Evolutionary conservation across 805 yeast species (phyloP).

Genomic region (Candida nanaspora): DNA sequence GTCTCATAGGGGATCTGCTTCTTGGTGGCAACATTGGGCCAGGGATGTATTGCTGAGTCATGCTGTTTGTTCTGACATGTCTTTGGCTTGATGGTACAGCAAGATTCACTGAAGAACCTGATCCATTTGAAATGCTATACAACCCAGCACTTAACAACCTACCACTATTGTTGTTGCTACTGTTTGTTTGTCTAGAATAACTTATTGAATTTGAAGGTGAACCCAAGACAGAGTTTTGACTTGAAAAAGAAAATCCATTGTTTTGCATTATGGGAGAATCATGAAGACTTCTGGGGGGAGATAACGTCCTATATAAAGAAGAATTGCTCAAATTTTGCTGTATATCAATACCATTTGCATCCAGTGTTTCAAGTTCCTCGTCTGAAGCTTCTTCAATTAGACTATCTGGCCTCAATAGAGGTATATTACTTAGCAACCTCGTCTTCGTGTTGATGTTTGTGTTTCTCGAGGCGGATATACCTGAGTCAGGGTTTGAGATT

Average conservation of each 20-base stretch:
- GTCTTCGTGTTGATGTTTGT: background rate
- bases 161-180: background rate
- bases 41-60: slow-evolving; percentile 15
- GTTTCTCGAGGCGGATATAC: background rate
- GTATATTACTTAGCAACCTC: slow-evolving; percentile 2
- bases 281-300: slow-evolving; percentile 1
- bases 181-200: background rate
- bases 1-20: slow-evolving; percentile 18
- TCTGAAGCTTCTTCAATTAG: slow-evolving; percentile 11
- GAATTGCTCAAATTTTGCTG: background rate
- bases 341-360: background rate
- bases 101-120: background rate
- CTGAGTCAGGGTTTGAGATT: background rate
- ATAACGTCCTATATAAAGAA: slow-evolving; percentile 2
- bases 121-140: background rate
- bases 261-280: background rate
- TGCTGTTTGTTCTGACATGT: slow-evolving; percentile 12
- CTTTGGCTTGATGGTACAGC: slow-evolving; percentile 1
- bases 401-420: slow-evolving; percentile 12
- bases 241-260: background rate
- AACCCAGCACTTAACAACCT: background rate
- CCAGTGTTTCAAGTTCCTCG: slow-evolving; percentile 7
- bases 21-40: slow-evolving; percentile 14
- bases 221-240: background rate
- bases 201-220: background rate